Conservation (phyloP, 805 yeast species). For the Metschnikowia chrysomelidarum region DNA sequence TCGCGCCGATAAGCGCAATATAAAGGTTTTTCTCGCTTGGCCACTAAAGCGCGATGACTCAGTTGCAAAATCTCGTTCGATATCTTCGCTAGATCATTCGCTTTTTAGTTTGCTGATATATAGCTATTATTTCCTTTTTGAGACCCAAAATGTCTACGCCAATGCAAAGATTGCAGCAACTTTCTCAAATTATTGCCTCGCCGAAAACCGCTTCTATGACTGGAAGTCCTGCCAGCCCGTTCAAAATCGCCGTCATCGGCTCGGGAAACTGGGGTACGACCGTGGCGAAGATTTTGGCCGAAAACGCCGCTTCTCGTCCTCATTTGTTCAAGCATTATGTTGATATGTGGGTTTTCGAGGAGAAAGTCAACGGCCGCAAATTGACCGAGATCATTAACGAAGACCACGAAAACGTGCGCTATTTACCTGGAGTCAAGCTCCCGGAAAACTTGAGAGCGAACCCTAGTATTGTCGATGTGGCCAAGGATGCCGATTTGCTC, state of each 20-base stretch:
- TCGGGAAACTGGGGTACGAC: constrained; percentile 99
- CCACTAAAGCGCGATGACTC: background rate
- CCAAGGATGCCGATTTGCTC: constrained; percentile 76
- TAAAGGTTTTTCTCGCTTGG: background rate
- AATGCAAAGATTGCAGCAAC: constrained; percentile 20
- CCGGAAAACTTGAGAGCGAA: constrained; percentile 87
- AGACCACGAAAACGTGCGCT: constrained; percentile 90
- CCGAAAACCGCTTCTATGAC: constrained; percentile 10
- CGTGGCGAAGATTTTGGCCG: constrained; percentile 92
- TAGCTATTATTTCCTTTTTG: too few species aligned
- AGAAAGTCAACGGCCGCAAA: constrained; percentile 69
- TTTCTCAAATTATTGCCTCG: constrained; percentile 18
- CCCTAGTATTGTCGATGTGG: constrained; percentile 78
- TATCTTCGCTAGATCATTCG: too few species aligned
- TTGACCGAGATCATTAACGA: constrained; percentile 89
- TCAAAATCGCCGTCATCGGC: constrained; percentile 57
- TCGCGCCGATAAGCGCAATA: constrained; percentile 1
- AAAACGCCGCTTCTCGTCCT: constrained; percentile 73
- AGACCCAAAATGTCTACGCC: constrained; percentile 12
- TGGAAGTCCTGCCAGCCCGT: constrained; percentile 23
- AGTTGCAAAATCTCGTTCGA: too few species aligned
- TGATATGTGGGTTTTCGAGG: constrained; percentile 97
- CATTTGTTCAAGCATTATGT: constrained; percentile 70
- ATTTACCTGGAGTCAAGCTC: constrained; percentile 82
- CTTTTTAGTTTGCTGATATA: too few species aligned